Conservation (phyloP, 768 basidiomycete genomes). For the Hysterangium stoloniferum region DNA sequence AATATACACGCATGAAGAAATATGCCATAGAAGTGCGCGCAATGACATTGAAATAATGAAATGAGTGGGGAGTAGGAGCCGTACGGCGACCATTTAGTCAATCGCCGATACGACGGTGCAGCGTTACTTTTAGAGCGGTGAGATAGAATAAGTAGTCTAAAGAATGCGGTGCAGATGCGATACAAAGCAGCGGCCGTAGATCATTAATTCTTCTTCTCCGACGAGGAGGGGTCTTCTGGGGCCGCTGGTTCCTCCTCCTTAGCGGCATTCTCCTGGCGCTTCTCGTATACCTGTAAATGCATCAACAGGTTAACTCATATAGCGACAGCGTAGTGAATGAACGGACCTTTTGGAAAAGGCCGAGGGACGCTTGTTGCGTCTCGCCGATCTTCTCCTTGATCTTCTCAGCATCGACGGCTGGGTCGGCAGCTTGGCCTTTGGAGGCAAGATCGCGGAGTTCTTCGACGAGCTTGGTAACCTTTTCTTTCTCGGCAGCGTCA, state of each 20-base stretch:
- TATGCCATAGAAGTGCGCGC: not conserved
- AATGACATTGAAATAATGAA: not conserved
- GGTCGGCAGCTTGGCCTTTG: constrained; percentile 86
- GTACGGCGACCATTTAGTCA: not conserved
- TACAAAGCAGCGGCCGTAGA: constrained; percentile 6
- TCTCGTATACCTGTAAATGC: constrained; percentile 64
- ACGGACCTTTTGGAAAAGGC: constrained; percentile 88
- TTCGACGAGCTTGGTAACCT: constrained; percentile 76
- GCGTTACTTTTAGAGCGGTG: constrained; percentile 12
- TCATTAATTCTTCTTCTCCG: constrained; percentile 76
- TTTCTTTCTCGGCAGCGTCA: constrained; percentile 86
- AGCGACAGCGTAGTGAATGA: not conserved
- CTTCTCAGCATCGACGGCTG: constrained; percentile 68
- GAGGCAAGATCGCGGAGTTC: constrained; percentile 85
- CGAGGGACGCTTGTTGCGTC: constrained; percentile 90
- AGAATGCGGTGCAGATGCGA: constrained; percentile 3
- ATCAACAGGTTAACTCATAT: not conserved
- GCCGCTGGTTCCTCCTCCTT: constrained; percentile 33
- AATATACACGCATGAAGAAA: not conserved
- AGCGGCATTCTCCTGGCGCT: constrained; percentile 64
- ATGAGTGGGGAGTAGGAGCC: constrained; percentile 11
- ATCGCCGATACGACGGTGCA: not conserved
- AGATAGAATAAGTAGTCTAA: constrained; percentile 2
- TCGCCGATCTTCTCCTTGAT: constrained; percentile 92
- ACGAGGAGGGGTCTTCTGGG: constrained; percentile 26